Evolutionary conservation across 768 basidiomycete species (phyloP).

Genomic region (Tulasnella sp.): DNA sequence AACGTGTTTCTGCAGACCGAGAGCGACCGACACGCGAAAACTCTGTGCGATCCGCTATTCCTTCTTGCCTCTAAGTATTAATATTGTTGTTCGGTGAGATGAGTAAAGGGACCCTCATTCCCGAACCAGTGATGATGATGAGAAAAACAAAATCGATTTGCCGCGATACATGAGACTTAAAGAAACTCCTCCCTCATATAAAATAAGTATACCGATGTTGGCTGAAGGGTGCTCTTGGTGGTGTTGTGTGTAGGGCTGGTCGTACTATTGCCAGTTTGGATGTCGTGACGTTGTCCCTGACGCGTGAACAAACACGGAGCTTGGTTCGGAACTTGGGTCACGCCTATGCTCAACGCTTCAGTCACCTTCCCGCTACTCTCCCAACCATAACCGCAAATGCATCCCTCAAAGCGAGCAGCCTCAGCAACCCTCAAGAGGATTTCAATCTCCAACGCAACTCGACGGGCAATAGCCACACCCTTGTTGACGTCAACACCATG

Average conservation of each 20-base stretch:
- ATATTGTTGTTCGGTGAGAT: no score
- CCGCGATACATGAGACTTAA: no score
- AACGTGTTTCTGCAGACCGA: no score
- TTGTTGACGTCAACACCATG: neutral
- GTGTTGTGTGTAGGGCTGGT: neutral
- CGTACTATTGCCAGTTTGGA: neutral
- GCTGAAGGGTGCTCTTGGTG: no score
- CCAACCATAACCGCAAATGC: slow-evolving; percentile 1
- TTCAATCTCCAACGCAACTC: neutral
- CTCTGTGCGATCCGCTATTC: no score
- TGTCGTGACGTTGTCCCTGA: neutral
- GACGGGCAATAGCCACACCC: neutral
- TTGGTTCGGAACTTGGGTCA: neutral
- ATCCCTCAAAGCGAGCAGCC: slow-evolving; percentile 10
- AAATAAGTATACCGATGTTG: no score
- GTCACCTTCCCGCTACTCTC: neutral
- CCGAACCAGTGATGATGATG: no score
- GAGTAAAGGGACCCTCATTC: no score
- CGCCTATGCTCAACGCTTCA: neutral
- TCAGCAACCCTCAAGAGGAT: neutral
- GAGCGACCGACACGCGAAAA: no score
- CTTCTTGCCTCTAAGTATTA: no score
- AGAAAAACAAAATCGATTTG: no score
- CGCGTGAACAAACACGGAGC: neutral
- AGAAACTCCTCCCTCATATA: no score